Base-by-base conservation (phyloP, 176 grass and related monocot genomes). In the Zoysia pacifica region DNA sequence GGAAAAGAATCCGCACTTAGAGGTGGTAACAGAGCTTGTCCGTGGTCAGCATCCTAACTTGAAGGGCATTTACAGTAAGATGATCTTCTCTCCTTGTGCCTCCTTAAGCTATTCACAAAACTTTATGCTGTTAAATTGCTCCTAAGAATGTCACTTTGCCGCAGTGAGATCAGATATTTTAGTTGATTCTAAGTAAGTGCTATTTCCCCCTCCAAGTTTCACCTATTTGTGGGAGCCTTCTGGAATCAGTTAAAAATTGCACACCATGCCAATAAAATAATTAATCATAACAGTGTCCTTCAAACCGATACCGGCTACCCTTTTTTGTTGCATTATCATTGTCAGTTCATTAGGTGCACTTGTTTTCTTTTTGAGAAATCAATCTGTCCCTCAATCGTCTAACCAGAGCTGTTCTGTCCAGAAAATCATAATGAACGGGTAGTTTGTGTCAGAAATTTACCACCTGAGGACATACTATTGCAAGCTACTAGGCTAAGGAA, bases 31-130 rank as follows among this genome's bases (percentile, higher is more conserved):
- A 19, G 75, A 78, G 47, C 47, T 78, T 65, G 75, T 78, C 61
- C 75, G 75, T 0, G 61, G 75, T 35, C 95, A 93, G 52, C 95
- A 98, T 83, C 95, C 95, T 66, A 88, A 92, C 70, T 79, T 98
- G 87, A 93, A 94, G 81, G 95, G 83, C 86, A 61, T 91, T 67
- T 98, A 98, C 70, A 98, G 95, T 98, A 94, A 94, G 90, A 73
- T 69, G 35, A 36, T 62, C 20, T 54, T 13, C 47, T 62, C 59
- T 62, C 10, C 20, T 5, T 62, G 59, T 4, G 2, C 3, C 28
- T 0, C 1, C 7, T 9, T 61, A 35, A 10, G 3, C 20, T 28
- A 10, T 61, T 61, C 58, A 61, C 0, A 9, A 28, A 19, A 61
- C 54, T 8, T 14, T 15, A 58, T 61, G 3, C 8, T 61, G 3